Evolutionary conservation across 352 stramenopile species (phyloP).

Genomic region (Phytophthora cryptogea): DNA sequence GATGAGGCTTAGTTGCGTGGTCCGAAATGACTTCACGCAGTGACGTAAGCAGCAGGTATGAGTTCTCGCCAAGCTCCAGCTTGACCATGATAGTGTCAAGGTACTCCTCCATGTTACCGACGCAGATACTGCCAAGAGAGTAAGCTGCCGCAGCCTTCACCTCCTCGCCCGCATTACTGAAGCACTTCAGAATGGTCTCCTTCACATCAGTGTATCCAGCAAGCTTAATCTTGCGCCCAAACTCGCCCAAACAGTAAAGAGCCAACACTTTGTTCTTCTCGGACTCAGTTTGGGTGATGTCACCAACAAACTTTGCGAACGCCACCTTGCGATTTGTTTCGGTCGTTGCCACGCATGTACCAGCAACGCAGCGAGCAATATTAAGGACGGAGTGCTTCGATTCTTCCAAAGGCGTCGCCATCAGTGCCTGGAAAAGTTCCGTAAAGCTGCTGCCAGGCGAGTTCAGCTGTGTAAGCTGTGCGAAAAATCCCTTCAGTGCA

Average conservation of each 20-base stretch:
- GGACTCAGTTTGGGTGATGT: conserved; percentile 56
- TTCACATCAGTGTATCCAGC: conserved; percentile 86
- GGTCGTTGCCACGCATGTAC: conserved; percentile 69
- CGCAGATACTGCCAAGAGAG: conserved; percentile 95
- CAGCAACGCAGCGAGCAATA: conserved; percentile 92
- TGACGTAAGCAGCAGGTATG: conserved; percentile 96
- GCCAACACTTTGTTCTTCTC: conserved; percentile 89
- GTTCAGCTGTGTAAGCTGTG: conserved; percentile 68
- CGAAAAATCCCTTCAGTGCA: conserved; percentile 62
- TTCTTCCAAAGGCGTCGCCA: conserved; percentile 53
- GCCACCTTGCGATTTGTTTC: conserved; percentile 64
- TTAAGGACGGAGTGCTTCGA: conserved; percentile 94
- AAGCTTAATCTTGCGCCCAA: conserved; percentile 93
- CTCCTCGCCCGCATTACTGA: conserved; percentile 90
- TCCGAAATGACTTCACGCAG: conserved; percentile 96
- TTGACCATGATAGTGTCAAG: conserved; percentile 93
- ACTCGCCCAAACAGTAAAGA: conserved; percentile 95
- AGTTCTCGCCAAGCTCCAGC: conserved; percentile 90
- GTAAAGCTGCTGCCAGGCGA: conserved; percentile 72
- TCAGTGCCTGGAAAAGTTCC: conserved; percentile 87
- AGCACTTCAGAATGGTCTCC: conserved; percentile 89
- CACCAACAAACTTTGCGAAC: conserved; percentile 74
- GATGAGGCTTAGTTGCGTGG: conserved; percentile 73
- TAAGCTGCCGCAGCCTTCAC: conserved; percentile 96
- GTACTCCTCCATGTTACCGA: conserved; percentile 92